Percentiles rank a stretch among this genome's conserved stretches.
Evolutionary conservation across 2,329 filamentous ascomycete species (phyloP).

Genomic region (Alternaria consortialis): DNA sequence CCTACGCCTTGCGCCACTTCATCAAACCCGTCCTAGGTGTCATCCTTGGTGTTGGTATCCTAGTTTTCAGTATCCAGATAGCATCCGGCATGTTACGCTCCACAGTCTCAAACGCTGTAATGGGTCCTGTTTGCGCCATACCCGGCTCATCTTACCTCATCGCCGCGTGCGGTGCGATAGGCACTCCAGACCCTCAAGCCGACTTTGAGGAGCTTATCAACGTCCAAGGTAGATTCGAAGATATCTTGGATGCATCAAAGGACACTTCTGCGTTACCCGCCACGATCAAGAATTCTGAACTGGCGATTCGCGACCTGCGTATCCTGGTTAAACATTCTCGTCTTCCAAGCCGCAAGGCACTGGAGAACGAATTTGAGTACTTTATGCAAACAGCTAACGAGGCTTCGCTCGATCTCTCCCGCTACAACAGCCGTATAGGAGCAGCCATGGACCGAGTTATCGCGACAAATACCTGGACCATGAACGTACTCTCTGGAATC

Average conservation of each 20-base stretch:
- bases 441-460: constrained; percentile 78
- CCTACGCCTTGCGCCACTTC: constrained; percentile 66
- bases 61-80: constrained; percentile 67
- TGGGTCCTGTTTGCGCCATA: constrained; percentile 75
- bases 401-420: constrained; percentile 72
- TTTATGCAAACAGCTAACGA: constrained; percentile 75
- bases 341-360: constrained; percentile 72
- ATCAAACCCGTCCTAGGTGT: constrained; percentile 69
- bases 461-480: constrained; percentile 78
- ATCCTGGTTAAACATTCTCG: constrained; percentile 75
- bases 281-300: constrained; percentile 81
- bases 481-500: constrained; percentile 72
- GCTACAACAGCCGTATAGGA: constrained; percentile 80
- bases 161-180: constrained; percentile 65
- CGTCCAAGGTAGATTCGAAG: constrained; percentile 78
- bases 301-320: constrained; percentile 76
- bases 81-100: constrained; percentile 66
- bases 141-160: constrained; percentile 71
- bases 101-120: constrained; percentile 68
- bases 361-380: constrained; percentile 77
- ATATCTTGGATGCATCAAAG: constrained; percentile 73
- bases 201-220: constrained; percentile 80
- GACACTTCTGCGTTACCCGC: constrained; percentile 73
- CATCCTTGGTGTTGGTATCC: constrained; percentile 61
- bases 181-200: constrained; percentile 18